These are phyloP conservation scores for Aphanomyces invadans DNA, from an alignment of 352 stramenopile species.

Conservation along the genomic window DNA sequence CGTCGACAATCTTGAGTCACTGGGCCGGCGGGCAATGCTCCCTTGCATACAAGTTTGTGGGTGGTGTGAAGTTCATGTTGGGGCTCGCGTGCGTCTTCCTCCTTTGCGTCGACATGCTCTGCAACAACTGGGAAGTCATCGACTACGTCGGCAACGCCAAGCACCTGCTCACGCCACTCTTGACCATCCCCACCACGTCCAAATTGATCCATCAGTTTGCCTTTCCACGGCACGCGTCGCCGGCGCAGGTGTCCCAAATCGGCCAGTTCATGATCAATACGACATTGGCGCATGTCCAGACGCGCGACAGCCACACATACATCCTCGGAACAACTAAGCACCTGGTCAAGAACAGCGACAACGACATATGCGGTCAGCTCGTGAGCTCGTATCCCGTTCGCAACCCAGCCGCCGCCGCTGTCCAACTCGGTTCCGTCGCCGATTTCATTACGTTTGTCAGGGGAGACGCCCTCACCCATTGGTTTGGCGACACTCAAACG, in stretches of 20 bases:
- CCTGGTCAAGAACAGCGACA: neutral
- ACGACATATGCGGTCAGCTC: slow-evolving; percentile 9
- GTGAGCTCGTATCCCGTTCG: neutral
- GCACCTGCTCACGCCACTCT: neutral
- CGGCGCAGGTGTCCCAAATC: neutral
- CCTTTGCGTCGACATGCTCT: neutral
- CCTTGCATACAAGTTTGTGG: neutral
- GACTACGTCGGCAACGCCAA: neutral
- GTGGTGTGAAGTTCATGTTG: neutral
- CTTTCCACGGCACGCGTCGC: neutral
- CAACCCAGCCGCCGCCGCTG: neutral
- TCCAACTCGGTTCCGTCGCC: neutral
- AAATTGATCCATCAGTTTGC: neutral
- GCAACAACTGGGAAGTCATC: slow-evolving; percentile 13
- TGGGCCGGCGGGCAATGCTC: no score
- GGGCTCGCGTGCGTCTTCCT: neutral
- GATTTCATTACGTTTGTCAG: slow-evolving; percentile 10
- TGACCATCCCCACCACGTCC: neutral
- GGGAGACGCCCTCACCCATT: neutral
- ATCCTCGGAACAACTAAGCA: neutral
- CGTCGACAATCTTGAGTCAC: no score
- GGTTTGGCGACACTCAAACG: neutral
- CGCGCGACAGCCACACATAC: neutral
- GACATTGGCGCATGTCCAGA: neutral
- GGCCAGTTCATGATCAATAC: slow-evolving; percentile 8